These are phyloP conservation scores for Aureobasidium sp. DNA, from an alignment of 2,329 filamentous ascomycete genomes.

Conservation along the genomic window DNA sequence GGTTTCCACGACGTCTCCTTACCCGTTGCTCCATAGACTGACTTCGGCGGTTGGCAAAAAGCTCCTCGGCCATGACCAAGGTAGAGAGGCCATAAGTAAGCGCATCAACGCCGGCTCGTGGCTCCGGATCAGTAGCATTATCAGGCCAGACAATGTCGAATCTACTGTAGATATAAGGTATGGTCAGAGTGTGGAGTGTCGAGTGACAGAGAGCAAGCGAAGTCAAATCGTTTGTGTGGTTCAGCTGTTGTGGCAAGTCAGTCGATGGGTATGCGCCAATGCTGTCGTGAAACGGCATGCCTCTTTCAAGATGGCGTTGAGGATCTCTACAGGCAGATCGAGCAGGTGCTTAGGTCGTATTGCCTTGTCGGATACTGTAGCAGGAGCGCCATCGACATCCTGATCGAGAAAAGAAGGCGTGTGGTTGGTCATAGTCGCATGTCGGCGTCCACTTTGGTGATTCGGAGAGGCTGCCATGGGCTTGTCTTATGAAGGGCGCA, in stretches of 20 bases:
- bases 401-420: neutral
- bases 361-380: neutral
- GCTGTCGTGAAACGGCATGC: slow-evolving; percentile 52
- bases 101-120: slow-evolving; percentile 69
- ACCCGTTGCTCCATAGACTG: slow-evolving; percentile 14
- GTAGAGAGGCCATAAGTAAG: slow-evolving; percentile 77
- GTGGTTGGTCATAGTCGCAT: slow-evolving; percentile 13
- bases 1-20: slow-evolving; percentile 54
- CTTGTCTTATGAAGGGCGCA: slow-evolving; percentile 8
- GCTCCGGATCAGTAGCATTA: slow-evolving; percentile 55
- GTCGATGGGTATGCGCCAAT: slow-evolving; percentile 4
- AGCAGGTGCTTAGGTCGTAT: slow-evolving; percentile 58
- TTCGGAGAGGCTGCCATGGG: slow-evolving; percentile 7
- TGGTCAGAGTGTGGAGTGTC: slow-evolving; percentile 64
- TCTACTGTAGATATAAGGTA: slow-evolving; percentile 73
- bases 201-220: slow-evolving; percentile 72
- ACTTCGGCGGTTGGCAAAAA: slow-evolving; percentile 41
- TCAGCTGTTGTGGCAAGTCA: slow-evolving; percentile 48
- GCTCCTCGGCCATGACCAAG: slow-evolving; percentile 64
- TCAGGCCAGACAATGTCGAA: slow-evolving; percentile 90
- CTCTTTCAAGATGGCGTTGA: slow-evolving; percentile 74
- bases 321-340: slow-evolving; percentile 69
- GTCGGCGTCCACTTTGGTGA: slow-evolving; percentile 12
- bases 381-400: neutral
- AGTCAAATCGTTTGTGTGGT: slow-evolving; percentile 74